Base-by-base conservation (phyloP, 2,329 filamentous ascomycete genomes). In the Ophiobolus disseminans region DNA sequence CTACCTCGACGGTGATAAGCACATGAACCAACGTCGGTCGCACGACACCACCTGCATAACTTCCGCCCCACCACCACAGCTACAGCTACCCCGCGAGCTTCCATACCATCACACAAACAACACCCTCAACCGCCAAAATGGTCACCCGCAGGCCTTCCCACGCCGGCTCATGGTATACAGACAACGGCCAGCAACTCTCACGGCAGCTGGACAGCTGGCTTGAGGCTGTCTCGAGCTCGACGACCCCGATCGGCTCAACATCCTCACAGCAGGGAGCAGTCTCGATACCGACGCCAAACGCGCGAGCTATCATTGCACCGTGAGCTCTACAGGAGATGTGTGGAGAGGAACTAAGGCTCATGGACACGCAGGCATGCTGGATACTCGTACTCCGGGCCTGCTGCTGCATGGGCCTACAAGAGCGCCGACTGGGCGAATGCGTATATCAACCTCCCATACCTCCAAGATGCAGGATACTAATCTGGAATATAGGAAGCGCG, bases 321-420 rank as follows among this genome's bases (percentile, higher is more conserved):
- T 97, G 82, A 80, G 88, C 60, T 55, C 20, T 45, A 31, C 16
- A 39, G n/a, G 19, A 41, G n/a, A 32, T 38, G 6, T 21, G 37
- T 22, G 25, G 16, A 48, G 25, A 31, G 23, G 39, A 21, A 38
- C 8, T 17, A 23, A 58, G 47, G 61, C 64, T 73, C 62, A 70
- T 66, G 66, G 43, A 63, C 50, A 55, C 50, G 58, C 63, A 97
- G 93, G 52, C 94, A 99, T 73, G 94, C 94, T 50, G 94, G 94
- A 53, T 99, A 96, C 76, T 78, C 84, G 2, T 97, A 93, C 78
- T 99, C 94, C 3, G 94, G 94, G 6, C 84, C 87, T 30, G 93
- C 91, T 60, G 94, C 94, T 34, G 94, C 92, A 34, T 97, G 91
- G 86, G 94, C 94, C 7, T 99, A 97, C 76, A 94, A 90, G 74